Base-by-base conservation (phyloP, 2,329 filamentous ascomycete genomes). In the Tolypocladium endophyticum region DNA sequence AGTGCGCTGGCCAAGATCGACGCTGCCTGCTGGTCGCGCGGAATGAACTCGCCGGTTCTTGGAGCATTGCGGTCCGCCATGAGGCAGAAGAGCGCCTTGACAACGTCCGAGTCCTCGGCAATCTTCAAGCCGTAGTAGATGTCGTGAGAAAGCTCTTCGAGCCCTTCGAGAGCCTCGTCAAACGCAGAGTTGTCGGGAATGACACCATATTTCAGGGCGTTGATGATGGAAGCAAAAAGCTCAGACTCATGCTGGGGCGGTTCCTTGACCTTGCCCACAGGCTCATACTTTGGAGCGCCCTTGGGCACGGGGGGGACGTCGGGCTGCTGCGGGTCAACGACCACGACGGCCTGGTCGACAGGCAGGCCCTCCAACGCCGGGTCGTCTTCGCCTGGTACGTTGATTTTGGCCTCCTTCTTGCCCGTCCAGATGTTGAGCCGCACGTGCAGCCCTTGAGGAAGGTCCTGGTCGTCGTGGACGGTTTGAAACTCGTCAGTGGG, bases 111-210 rank as follows among this genome's bases (percentile, higher is more conserved):
- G 63, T 86, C 81, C 68, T 84, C 81, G 28, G 80, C 77, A 60
- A 88, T 79, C 69, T 86, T 82, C 23, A 85, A 74, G 12, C 86
- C 86, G 70, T 87, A 89, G 74, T 87, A 88, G 63, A 88, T 83
- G 70, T 88, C 86, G 70, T 88, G 85, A 0, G 85, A 81, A 35
- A 87, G 73, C 8, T 88, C 85, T 62, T 81, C 77, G n/a, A 89
- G 77, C 39, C 77, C 77, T 39, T 81, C 78, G 9, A 89, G 76
- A 0, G 82, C 81, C 14, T 73, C 73, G 47, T 81, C 78, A 18
- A 84, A 73, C 3, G 68, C 70, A 58, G 72, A 64, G 20, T 70
- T 69, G 47, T 65, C 64, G 8, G 66, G 64, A 25, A 62, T 64
- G 14, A 67, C 65, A n/a, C 76, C 74, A 55, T 71, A 76, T 65